Conservation (phyloP, 2,329 filamentous ascomycete species). For the Bipolaris bicolor region DNA sequence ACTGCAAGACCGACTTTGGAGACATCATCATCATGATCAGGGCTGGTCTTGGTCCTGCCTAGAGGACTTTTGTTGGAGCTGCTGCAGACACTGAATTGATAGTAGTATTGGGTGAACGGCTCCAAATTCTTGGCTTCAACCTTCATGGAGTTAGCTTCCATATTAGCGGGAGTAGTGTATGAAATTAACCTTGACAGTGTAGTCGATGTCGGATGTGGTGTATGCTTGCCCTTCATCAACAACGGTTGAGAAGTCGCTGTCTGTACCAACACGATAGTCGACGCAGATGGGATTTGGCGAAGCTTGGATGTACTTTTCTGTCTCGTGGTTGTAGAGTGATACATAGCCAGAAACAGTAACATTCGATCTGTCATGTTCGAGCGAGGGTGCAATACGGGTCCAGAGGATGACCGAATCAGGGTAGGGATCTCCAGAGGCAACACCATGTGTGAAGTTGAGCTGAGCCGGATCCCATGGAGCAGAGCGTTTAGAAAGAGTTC, state of each 20-base stretch:
- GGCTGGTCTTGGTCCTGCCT: constrained; percentile 74
- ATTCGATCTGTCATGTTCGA: constrained; percentile 51
- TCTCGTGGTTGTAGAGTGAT: constrained; percentile 60
- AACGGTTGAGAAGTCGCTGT: constrained; percentile 55
- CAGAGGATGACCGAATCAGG: constrained; percentile 48
- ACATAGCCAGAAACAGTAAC: constrained; percentile 62
- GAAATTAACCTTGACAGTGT: constrained; percentile 67
- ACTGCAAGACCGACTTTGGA: constrained; percentile 67
- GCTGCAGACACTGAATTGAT: constrained; percentile 72
- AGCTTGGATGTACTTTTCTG: constrained; percentile 59
- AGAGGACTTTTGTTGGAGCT: constrained; percentile 66
- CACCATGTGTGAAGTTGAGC: constrained; percentile 54
- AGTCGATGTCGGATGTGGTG: constrained; percentile 76
- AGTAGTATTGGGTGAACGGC: constrained; percentile 71
- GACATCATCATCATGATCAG: constrained; percentile 62
- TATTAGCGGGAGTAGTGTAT: background rate
- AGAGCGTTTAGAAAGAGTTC: constrained; percentile 45
- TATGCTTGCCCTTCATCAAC: constrained; percentile 66
- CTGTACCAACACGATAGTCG: constrained; percentile 65
- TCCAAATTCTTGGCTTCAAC: constrained; percentile 68
- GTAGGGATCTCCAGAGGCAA: constrained; percentile 55
- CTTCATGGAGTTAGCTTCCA: constrained; percentile 44
- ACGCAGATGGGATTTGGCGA: constrained; percentile 70
- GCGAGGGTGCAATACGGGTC: constrained; percentile 47
- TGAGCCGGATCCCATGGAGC: constrained; percentile 48